Base-by-base conservation (phyloP, 306 rosid species). In the Vicia sativa region DNA sequence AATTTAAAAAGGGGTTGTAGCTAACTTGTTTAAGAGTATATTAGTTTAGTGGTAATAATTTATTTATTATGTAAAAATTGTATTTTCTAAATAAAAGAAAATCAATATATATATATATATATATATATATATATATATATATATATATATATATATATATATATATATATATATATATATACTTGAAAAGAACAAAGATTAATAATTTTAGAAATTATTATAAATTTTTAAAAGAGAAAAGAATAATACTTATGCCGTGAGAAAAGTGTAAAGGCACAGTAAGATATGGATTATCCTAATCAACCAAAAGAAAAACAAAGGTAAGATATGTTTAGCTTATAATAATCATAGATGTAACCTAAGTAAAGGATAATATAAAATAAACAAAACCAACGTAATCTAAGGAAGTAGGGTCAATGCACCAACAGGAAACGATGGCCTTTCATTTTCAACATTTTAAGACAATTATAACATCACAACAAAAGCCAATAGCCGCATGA, bases 361-460 rank as follows among this genome's bases (percentile, higher is more conserved):
- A 81, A 87, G 88, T 81, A 80, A 71, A 83, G 84, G 95, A 88
- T 88, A 85, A 86, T 64, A 68, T 86, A 75, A 75, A 88, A 73
- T 71, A 88, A 2, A 19, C 8, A 42, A 45, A 55, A 77, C 67
- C 37, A 77, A 79, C 77, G 79, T 81, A 73, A 82, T 78, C 73
- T 67, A 58, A 78, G 82, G 74, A 72, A 28, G 83, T 62, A 75
- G 83, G 86, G 57, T 29, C 70, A 26, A 13, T 46, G 68, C 7
- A 59, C 35, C 5, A 37, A 71, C 38, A 45, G 28, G 59, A 21
- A 25, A 65, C 48, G 43, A 64, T 74, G 62, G 44, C 28, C 11
- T 60, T 53, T 75, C 74, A 2, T 48, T 58, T 44, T 77, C 77
- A 71, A 38, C 11, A 7, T 21, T 68, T 44, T 0, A 8, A 5